Evolutionary conservation across 169 alveolate species (phyloP), one percentile per base, ranked within the genome.

Genomic region (Theileria orientalis): DNA sequence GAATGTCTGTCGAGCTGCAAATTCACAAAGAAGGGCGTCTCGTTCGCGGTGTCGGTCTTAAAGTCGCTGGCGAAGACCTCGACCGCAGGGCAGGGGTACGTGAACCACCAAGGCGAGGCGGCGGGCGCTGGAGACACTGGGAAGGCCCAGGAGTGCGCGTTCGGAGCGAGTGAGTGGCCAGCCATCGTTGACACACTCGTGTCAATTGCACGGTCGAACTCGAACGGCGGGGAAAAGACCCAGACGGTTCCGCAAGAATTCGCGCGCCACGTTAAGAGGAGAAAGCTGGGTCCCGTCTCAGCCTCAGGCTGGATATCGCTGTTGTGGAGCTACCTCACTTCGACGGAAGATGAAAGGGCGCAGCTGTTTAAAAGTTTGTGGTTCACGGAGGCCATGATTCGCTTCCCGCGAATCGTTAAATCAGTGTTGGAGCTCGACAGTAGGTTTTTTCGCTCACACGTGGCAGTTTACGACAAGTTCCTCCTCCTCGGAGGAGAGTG

Each of bases 111-210:
- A 21, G 7, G 9, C 9, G 63, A 57, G 23, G 40, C 16, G 13
- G 44, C 52, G 21, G 78, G 64, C 25, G 56, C 67, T 14, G 67
- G 82, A 25, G 68, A 60, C 16, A 57, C 54, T 3, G 8, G 51
- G 19, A 42, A 46, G 44, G 73, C 68, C 2, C n/a, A 74, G 3
- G 86, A 77, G 61, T 21, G 49, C 5, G 21, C 32, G 2, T 77
- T 77, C 44, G 3, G 33, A 8, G n/a, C 11, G 0, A 21, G 23
- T 23, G 86, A 77, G 19, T 70, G 79, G 82, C 86, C 86, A 33
- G 56, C 14, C 19, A 69, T 77, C 1, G 46, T 77, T 25, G 47
- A 60, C 30, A 46, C 74, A 5, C 69, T 77, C 0, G 44, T 23
- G 0, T 16, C 35, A 8, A 29, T 76, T 46, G 11, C 25, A 76